A percentile compares a stretch with the other conserved stretches of the same genome.
Evolutionary conservation across 106 monocot genomes (phyloP).

Genomic region (Apostasia ramifera): DNA sequence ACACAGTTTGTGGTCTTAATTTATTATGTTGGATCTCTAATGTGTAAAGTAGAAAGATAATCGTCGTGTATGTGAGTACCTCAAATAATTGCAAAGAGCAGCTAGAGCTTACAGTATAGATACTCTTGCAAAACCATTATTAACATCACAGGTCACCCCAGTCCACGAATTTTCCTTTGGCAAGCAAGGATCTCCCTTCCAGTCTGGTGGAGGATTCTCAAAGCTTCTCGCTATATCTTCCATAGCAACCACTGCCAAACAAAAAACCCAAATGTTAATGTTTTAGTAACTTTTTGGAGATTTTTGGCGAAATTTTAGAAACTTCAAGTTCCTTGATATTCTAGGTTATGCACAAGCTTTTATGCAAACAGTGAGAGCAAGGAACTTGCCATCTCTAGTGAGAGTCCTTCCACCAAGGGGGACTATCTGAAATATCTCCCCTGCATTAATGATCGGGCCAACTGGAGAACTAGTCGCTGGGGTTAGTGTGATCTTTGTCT

Average conservation of each 20-base stretch:
- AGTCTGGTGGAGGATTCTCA: constrained; percentile 43
- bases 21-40: neutral
- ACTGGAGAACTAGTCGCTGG: constrained; percentile 53
- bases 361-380: neutral
- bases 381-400: constrained; percentile 49
- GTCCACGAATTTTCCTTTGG: constrained; percentile 49
- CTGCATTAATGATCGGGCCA: constrained; percentile 85
- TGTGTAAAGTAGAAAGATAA: neutral
- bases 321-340: neutral
- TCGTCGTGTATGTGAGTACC: too few relatives aligned
- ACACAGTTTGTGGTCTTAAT: neutral
- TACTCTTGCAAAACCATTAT: constrained; percentile 17
- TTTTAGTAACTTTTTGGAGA: neutral
- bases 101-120: constrained; percentile 30
- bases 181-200: constrained; percentile 63
- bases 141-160: constrained; percentile 31
- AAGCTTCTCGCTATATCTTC: constrained; percentile 52
- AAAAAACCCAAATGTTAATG: neutral
- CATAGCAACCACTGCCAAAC: constrained; percentile 47
- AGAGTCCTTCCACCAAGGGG: constrained; percentile 32
- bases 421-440: constrained; percentile 47
- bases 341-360: neutral
- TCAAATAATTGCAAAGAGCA: neutral
- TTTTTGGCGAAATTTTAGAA: neutral
- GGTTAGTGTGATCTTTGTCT: constrained; percentile 43